phyloP scores from a whole-genome alignment of 108 stramenopile species.

The Parietichytrium sp. region DNA sequence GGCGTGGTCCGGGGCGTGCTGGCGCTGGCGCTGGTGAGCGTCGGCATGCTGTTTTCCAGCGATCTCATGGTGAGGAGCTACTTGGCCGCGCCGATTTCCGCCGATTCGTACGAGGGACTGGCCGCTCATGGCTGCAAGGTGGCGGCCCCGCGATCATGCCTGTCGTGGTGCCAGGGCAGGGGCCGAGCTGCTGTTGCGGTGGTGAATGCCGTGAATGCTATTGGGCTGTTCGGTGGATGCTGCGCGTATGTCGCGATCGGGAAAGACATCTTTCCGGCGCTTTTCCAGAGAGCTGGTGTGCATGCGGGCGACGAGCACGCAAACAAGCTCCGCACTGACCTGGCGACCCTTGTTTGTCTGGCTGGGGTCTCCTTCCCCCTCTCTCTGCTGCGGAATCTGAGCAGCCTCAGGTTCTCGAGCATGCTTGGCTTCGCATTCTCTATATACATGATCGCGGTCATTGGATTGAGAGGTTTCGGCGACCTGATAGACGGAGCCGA shows the following conservation, averaged over 20 bases:
- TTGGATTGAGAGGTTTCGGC: background rate
- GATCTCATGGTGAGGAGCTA: slow-evolving; percentile 14
- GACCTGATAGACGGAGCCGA: background rate
- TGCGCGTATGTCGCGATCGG: slow-evolving; percentile 37
- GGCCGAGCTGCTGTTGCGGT: background rate
- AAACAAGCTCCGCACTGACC: background rate
- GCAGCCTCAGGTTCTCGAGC: slow-evolving; percentile 8
- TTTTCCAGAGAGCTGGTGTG: background rate
- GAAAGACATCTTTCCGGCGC: slow-evolving; percentile 24
- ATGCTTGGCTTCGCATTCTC: slow-evolving; percentile 9
- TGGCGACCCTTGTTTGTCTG: background rate
- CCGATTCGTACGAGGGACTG: slow-evolving; percentile 20
- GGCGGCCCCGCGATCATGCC: no score
- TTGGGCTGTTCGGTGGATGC: slow-evolving; percentile 32
- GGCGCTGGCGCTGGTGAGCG: background rate
- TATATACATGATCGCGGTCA: background rate
- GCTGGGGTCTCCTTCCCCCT: background rate
- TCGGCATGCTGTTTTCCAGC: background rate
- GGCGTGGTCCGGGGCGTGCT: slow-evolving; percentile 13
- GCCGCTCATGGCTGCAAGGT: slow-evolving; percentile 28
- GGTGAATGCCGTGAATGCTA: background rate
- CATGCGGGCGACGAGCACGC: background rate
- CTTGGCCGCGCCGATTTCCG: background rate
- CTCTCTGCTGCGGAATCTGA: background rate
- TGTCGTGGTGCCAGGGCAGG: background rate